Percentiles rank a stretch among this genome's conserved stretches.
Evolutionary conservation across 345 rosid genomes (phyloP).

Genomic region (Mangifera indica): DNA sequence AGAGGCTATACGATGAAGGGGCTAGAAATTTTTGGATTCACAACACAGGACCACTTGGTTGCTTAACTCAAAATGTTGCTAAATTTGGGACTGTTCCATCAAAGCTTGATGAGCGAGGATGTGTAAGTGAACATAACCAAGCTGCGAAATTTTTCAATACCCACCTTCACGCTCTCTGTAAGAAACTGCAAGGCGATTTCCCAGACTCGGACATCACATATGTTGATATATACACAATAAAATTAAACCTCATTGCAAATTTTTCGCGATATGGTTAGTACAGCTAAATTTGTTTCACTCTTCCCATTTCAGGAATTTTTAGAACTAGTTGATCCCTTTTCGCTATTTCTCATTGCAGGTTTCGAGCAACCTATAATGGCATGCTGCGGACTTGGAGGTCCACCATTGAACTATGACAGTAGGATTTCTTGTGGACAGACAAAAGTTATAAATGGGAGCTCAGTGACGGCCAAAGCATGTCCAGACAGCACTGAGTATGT

Average conservation of each 20-base stretch:
- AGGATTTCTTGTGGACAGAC: conserved; percentile 78
- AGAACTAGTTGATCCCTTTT: background rate
- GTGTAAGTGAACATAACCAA: conserved; percentile 75
- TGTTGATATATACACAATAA: conserved; percentile 75
- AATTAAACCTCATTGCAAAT: conserved; percentile 64
- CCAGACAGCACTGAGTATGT: conserved; percentile 76
- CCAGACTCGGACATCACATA: conserved; percentile 65
- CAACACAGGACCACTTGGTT: conserved; percentile 94
- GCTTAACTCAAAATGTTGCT: conserved; percentile 83
- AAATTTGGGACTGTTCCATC: conserved; percentile 80
- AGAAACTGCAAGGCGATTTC: conserved; percentile 59
- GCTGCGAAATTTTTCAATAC: conserved; percentile 83
- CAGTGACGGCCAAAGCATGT: conserved; percentile 68
- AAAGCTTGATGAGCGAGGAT: conserved; percentile 83
- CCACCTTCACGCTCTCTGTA: conserved; percentile 78
- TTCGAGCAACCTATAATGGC: conserved; percentile 87
- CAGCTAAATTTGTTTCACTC: background rate
- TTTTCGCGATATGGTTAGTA: conserved; percentile 67
- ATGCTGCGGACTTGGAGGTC: conserved; percentile 92
- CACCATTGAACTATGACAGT: conserved; percentile 76
- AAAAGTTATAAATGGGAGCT: conserved; percentile 61
- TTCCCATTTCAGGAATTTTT: background rate
- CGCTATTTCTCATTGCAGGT: conserved; percentile 44
- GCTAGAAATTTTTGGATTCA: conserved; percentile 92
- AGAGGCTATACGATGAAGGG: conserved; percentile 82